A percentile compares a stretch with the other conserved stretches of the same genome.
Evolutionary conservation across 2,329 filamentous ascomycete species (phyloP).

Genomic region (Phialocephala sp.): DNA sequence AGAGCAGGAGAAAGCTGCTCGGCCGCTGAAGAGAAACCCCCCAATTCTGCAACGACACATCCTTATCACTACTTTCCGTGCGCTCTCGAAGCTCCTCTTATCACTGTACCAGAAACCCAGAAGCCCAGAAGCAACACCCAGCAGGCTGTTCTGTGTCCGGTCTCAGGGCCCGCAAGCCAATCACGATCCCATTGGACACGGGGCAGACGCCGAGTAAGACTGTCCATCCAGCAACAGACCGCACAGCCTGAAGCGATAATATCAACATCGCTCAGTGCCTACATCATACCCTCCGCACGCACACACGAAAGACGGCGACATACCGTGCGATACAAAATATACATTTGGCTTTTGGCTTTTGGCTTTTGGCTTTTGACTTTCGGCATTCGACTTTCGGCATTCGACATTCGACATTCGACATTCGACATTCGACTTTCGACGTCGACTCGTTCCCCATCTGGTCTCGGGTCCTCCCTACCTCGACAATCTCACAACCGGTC

Average conservation of each 20-base stretch:
- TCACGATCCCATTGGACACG: too few relatives aligned
- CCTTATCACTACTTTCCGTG: not conserved
- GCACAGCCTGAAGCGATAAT: not conserved
- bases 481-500: not conserved
- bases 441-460: not conserved
- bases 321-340: too few relatives aligned
- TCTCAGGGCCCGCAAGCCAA: too few relatives aligned
- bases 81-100: too few relatives aligned
- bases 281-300: not conserved
- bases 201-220: not conserved
- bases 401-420: too few relatives aligned
- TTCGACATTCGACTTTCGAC: not conserved
- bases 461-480: not conserved
- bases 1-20: constrained; percentile 14
- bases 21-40: constrained; percentile 3
- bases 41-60: not conserved
- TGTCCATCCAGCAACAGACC: not conserved
- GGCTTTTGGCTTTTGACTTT: not conserved
- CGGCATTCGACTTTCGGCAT: too few relatives aligned
- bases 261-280: not conserved
- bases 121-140: too few relatives aligned
- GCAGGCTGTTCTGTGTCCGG: too few relatives aligned
- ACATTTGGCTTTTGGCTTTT: too few relatives aligned
- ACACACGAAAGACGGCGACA: not conserved
- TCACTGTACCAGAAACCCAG: too few relatives aligned